Percentiles rank a stretch among this genome's conserved stretches.
Conservation (phyloP, 495 filamentous ascomycete genomes). For the Tuber umbilicatum region DNA sequence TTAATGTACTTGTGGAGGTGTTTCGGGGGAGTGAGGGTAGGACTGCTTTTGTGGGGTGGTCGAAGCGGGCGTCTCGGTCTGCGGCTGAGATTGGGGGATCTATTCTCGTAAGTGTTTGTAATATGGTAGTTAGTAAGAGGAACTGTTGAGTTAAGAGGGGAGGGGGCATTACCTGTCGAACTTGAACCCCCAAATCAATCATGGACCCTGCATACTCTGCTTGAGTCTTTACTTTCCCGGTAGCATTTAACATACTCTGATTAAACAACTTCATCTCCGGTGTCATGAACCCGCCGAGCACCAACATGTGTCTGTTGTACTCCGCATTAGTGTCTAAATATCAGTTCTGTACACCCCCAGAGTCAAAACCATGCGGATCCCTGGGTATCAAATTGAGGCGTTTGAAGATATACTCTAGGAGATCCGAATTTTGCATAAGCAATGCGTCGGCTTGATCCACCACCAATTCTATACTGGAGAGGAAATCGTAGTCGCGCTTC, state of each 20-base stretch:
- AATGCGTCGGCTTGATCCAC: constrained; percentile 89
- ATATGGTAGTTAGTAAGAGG: not conserved
- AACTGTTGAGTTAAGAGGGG: not conserved
- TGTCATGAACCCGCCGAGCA: constrained; percentile 74
- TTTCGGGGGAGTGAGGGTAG: constrained; percentile 65
- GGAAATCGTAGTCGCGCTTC: constrained; percentile 82
- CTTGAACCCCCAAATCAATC: constrained; percentile 56
- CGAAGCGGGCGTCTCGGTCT: constrained; percentile 84
- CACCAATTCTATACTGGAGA: constrained; percentile 82
- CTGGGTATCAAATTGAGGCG: too few species aligned
- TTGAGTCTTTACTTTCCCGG: constrained; percentile 68
- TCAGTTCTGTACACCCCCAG: constrained; percentile 81
- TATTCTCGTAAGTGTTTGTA: constrained; percentile 66
- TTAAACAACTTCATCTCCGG: too few species aligned
- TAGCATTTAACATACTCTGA: too few species aligned
- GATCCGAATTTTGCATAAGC: constrained; percentile 99
- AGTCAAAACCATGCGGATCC: constrained; percentile 88
- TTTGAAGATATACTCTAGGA: too few species aligned
- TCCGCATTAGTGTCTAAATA: constrained; percentile 80
- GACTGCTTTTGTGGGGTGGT: constrained; percentile 74
- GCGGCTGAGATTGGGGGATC: constrained; percentile 57
- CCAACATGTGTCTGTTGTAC: constrained; percentile 73
- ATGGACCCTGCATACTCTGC: constrained; percentile 62
- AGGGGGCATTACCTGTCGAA: constrained; percentile 59
- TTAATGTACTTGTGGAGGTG: constrained; percentile 54